Evolutionary conservation across 352 stramenopile genomes (phyloP).

Genomic region (Phytophthora megakarya): DNA sequence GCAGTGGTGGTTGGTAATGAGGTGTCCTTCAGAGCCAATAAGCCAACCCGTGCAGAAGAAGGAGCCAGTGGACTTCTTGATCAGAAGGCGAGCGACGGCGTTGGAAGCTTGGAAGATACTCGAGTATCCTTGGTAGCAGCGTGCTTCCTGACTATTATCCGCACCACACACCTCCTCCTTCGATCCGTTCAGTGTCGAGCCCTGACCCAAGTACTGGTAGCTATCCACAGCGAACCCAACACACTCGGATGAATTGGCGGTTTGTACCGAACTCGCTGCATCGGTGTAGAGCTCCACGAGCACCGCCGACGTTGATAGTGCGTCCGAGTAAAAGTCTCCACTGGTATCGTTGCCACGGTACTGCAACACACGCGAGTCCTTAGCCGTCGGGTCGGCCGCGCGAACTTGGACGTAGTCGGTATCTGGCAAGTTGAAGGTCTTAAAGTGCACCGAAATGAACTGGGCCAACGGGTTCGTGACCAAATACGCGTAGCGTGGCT

Average conservation of each 20-base stretch:
- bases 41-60: slow-evolving; percentile 83
- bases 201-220: slow-evolving; percentile 47
- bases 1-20: slow-evolving; percentile 85
- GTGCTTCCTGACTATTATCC: slow-evolving; percentile 68
- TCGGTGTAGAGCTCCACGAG: slow-evolving; percentile 60
- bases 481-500: slow-evolving; percentile 43
- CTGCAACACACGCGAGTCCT: slow-evolving; percentile 35
- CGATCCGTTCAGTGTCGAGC: slow-evolving; percentile 28
- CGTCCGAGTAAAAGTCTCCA: slow-evolving; percentile 42
- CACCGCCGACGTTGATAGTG: slow-evolving; percentile 45
- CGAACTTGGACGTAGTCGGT: slow-evolving; percentile 62
- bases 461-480: slow-evolving; percentile 53
- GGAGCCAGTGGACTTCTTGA: slow-evolving; percentile 56
- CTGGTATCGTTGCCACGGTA: slow-evolving; percentile 43
- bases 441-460: slow-evolving; percentile 72
- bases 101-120: slow-evolving; percentile 34
- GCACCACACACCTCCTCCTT: slow-evolving; percentile 64
- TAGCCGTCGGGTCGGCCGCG: slow-evolving; percentile 31
- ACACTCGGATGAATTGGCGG: slow-evolving; percentile 36
- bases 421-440: slow-evolving; percentile 60
- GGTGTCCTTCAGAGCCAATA: slow-evolving; percentile 72
- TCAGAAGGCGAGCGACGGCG: slow-evolving; percentile 61
- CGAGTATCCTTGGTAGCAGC: slow-evolving; percentile 42
- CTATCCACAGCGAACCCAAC: slow-evolving; percentile 57
- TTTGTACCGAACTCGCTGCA: slow-evolving; percentile 6